These are phyloP conservation scores for California macrophylla DNA, from an alignment of 441 rosid species.

Conservation along the genomic window DNA sequence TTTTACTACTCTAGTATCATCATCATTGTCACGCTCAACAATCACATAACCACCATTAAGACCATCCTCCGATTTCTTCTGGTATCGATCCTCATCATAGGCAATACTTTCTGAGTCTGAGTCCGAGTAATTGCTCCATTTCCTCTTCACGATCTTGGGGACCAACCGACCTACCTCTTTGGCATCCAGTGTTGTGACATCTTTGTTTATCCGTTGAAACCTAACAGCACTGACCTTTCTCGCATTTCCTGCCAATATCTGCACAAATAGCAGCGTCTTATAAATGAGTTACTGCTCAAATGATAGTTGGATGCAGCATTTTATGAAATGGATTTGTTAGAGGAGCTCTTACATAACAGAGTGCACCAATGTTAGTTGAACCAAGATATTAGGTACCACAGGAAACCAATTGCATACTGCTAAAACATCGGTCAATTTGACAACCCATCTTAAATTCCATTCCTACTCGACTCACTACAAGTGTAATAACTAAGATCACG, in stretches of 20 bases:
- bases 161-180: neutral
- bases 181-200: neutral
- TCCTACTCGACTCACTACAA: too few species aligned
- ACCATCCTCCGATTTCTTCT: neutral
- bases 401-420: too few species aligned
- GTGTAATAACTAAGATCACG: too few species aligned
- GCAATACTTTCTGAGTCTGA: neutral
- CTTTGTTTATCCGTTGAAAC: neutral
- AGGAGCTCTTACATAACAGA: too few species aligned
- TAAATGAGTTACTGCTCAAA: too few species aligned
- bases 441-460: too few species aligned
- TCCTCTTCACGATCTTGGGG: neutral
- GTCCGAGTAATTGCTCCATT: neutral
- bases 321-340: too few species aligned
- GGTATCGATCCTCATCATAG: neutral
- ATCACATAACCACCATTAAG: neutral
- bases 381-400: too few species aligned
- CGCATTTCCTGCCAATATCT: neutral
- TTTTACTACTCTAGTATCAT: neutral
- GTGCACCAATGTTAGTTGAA: too few species aligned
- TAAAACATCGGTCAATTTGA: too few species aligned
- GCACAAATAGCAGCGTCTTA: too few species aligned
- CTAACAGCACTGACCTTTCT: slow-evolving; percentile 2
- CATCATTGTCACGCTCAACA: neutral
- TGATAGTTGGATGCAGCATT: too few species aligned